Base-by-base conservation (phyloP, 768 basidiomycete genomes). In the Mycena haematopus region DNA sequence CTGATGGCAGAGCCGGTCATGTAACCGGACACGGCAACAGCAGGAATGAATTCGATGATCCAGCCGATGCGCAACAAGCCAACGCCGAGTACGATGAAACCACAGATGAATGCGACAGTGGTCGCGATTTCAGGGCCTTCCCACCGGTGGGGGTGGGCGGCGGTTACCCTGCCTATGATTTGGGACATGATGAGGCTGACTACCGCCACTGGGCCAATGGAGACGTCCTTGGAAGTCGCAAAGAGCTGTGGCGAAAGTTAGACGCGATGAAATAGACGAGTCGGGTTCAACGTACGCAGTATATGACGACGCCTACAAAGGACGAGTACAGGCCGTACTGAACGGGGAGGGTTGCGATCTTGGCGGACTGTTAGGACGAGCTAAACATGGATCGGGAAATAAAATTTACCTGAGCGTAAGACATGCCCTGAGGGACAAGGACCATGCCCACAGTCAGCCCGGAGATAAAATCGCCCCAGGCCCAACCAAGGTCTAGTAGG, bases 191-290 rank as follows among this genome's bases (percentile, higher is more conserved):
- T 91, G 53, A 97, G 83, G 2, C 94, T 96, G 95, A 99, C 97
- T 73, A 99, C 96, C 9, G 97, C 96, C 68, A 99, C 96, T 2
- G 97, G 97, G 52, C 97, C 97, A 68, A 99, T 99, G n/a, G 95
- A 96, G 44, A 99, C 93, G 80, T 99, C 97, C 76, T 98, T 98
- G 29, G 93, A 93, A 0, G 97, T 99, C 24, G 95, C 96, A 72
- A 99, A 98, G 78, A 97, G 85, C 90, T 93, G 27, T 11, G 66
- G 9, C 33, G 25, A 42, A 31, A 59, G 31, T 42, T 62, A 57
- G 50, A 24, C 49, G 44, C 52, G 31, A 57, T n/a, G 19, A 46
- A 52, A 42, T 13, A 56, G 19, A 40, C 6, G 21, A 25, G 38
- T 15, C 36, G 38, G 15, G 40, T 54, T 40, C 51, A 10, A 75